These are phyloP conservation scores for Mentha longifolia DNA, from an alignment of 257 asterid species.

Conservation along the genomic window DNA sequence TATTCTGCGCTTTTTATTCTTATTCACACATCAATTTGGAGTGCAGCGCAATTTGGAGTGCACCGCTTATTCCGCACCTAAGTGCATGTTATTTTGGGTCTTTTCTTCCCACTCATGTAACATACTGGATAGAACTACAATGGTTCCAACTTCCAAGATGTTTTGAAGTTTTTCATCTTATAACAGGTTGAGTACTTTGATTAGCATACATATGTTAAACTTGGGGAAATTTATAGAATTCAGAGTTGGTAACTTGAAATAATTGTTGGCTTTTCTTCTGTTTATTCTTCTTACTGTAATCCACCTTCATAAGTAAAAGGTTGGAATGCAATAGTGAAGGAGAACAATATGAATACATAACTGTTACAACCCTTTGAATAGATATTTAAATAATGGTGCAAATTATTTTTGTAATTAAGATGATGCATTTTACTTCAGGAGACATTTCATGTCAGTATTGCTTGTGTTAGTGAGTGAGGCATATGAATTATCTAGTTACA, in stretches of 20 bases:
- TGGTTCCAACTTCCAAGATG: too few relatives aligned
- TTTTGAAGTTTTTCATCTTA: not conserved
- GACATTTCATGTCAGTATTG: not conserved
- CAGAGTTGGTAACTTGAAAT: not conserved
- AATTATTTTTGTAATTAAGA: not conserved
- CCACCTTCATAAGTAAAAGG: not conserved
- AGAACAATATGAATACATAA: too few relatives aligned
- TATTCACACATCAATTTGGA: not conserved
- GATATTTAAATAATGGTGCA: too few relatives aligned
- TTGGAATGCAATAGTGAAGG: not conserved
- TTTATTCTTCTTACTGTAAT: not conserved
- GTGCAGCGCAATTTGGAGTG: not conserved
- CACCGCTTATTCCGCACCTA: not conserved
- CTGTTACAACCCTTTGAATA: not conserved
- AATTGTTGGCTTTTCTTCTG: not conserved
- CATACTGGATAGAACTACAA: not conserved
- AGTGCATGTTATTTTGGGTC: not conserved
- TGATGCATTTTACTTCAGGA: not conserved
- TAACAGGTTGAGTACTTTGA: not conserved
- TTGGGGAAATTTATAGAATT: not conserved
- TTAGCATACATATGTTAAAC: not conserved
- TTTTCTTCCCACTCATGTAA: not conserved
- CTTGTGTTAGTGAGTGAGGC: not conserved
- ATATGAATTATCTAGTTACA: not conserved
- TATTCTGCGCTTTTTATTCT: not conserved